Evolutionary conservation across 2,329 filamentous ascomycete genomes (phyloP).

Genomic region (Cladophialophora carrionii): DNA sequence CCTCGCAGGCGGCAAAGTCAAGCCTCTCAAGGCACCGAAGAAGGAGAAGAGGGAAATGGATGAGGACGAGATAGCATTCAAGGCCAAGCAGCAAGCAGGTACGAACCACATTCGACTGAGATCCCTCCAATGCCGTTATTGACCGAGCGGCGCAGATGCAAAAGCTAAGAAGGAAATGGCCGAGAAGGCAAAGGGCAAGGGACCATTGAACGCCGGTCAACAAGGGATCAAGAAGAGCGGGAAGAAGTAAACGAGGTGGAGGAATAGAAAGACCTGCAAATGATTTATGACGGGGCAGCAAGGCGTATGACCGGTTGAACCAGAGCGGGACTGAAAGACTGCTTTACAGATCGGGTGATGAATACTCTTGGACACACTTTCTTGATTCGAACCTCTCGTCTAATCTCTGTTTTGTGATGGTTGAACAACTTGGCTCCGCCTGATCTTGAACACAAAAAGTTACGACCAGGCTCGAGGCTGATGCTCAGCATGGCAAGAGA

Average conservation of each 20-base stretch:
- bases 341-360: slow-evolving; percentile 1
- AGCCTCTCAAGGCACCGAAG: slow-evolving; percentile 87
- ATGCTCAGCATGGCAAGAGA: not conserved
- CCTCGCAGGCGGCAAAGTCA: slow-evolving; percentile 72
- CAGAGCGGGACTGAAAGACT: not conserved
- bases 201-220: slow-evolving; percentile 78
- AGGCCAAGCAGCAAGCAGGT: slow-evolving; percentile 84
- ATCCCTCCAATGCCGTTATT: slow-evolving; percentile 8
- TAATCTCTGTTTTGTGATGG: not conserved
- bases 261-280: not conserved
- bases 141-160: slow-evolving; percentile 60
- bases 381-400: not conserved
- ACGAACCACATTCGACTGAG: slow-evolving; percentile 43
- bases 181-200: slow-evolving; percentile 82
- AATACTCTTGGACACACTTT: not conserved
- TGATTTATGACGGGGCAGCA: slow-evolving; percentile 21
- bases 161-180: slow-evolving; percentile 84
- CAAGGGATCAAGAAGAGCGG: slow-evolving; percentile 99
- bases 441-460: not conserved
- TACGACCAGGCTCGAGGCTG: not conserved
- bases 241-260: slow-evolving; percentile 62
- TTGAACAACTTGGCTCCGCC: not conserved
- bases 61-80: slow-evolving; percentile 82
- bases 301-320: slow-evolving; percentile 21
- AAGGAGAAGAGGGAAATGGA: slow-evolving; percentile 81